Evolutionary conservation across 2,329 filamentous ascomycete genomes (phyloP).

Genomic region (Orbilia blumenaviensis): DNA sequence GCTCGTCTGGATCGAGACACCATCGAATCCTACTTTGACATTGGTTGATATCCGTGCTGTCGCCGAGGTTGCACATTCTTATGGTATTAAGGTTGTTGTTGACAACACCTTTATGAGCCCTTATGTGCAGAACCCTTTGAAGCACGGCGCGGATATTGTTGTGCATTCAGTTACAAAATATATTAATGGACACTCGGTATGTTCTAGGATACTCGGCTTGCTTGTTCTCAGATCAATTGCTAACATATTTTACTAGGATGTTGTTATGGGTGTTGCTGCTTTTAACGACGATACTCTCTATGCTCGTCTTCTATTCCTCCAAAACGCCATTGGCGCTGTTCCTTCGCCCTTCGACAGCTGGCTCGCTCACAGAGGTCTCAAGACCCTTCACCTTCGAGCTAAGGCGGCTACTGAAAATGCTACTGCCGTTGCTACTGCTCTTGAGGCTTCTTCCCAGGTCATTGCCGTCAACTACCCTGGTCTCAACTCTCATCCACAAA

Average conservation of each 20-base stretch:
- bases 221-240: conserved; percentile 35
- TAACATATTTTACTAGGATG: conserved; percentile 69
- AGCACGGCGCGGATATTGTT: conserved; percentile 94
- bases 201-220: conserved; percentile 50
- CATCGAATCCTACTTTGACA: conserved; percentile 91
- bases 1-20: conserved; percentile 95
- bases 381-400: conserved; percentile 93
- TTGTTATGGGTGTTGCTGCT: conserved; percentile 95
- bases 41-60: conserved; percentile 93
- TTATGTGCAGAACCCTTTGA: conserved; percentile 94
- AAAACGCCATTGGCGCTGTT: conserved; percentile 96
- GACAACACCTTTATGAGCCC: conserved; percentile 98
- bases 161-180: conserved; percentile 98
- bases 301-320: conserved; percentile 83
- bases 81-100: conserved; percentile 94
- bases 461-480: conserved; percentile 95
- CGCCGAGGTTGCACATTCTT: conserved; percentile 80
- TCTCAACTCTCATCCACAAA: conserved; percentile 84
- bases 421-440: conserved; percentile 75
- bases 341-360: conserved; percentile 96
- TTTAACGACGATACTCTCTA: conserved; percentile 87
- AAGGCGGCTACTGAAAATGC: conserved; percentile 86
- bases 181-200: conserved; percentile 87
- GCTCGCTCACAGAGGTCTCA: conserved; percentile 95
- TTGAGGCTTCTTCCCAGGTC: conserved; percentile 82